Evolutionary conservation across 805 yeast species (phyloP), one percentile per base, ranked within the genome.

Genomic region (Starmerella bacillaris): DNA sequence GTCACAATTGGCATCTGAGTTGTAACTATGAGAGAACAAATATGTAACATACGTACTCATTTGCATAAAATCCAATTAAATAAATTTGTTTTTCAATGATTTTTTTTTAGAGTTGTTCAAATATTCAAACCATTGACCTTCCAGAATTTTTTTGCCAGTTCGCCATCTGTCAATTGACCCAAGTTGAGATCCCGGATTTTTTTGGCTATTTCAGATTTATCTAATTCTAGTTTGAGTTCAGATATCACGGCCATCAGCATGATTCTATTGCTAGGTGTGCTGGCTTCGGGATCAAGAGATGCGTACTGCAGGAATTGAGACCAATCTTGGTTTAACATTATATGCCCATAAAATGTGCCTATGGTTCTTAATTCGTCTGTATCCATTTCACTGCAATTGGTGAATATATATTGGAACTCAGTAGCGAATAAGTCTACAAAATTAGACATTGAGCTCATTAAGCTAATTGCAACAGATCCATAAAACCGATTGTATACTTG

Each of bases 271-370:
- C 94, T 72, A 0, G 94, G 68, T n/a, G 71, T 77, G 1, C 94
- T 74, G 4, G 70, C 75, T 1, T 58, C 63, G 46, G 79, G 92
- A 5, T 76, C 75, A 37, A 89, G 56, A 20, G 58, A 59, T 2
- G 83, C 61, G 2, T 56, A 55, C 11, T 63, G 58, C 46, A 84
- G 62, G 0, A 67, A 63, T 39, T 65, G 68, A 9, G n/a, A 9
- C 67, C 92, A 73, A 47, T 78, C 86, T 3, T 73, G 59, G 0
- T 86, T 75, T 15, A 8, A 14, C 30, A 86, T 59, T 46, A 80
- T 49, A 49, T 78, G 89, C 1, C 94, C 98, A 70, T 83, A 84
- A 44, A 83, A 68, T 35, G 72, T 73, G 4, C 92, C 92, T 2
- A 82, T 60, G 44, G 79, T 82, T 39, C 94, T 63, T 31, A 89